These are phyloP conservation scores for Talaromyces atroroseus DNA, from an alignment of 2,329 filamentous ascomycete genomes.

Conservation along the genomic window DNA sequence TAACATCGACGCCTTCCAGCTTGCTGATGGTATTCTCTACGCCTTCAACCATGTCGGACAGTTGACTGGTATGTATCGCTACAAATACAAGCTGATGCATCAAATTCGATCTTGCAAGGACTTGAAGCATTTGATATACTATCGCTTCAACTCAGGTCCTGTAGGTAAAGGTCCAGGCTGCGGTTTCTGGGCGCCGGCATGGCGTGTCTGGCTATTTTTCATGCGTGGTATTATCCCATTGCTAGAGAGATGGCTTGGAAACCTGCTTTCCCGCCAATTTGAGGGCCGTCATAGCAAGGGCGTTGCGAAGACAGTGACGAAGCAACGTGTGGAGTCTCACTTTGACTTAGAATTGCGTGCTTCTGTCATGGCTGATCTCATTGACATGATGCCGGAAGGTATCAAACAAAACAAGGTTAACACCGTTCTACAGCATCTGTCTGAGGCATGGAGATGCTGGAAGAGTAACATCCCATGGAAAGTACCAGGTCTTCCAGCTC, in stretches of 20 bases:
- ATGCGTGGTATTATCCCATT: constrained; percentile 97
- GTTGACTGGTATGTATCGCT: constrained; percentile 97
- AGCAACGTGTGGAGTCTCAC: constrained; percentile 97
- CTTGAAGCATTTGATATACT: constrained; percentile 97
- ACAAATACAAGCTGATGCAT: constrained; percentile 99
- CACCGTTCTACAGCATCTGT: constrained; percentile 92
- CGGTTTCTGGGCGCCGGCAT: constrained; percentile 98
- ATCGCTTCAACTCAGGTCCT: constrained; percentile 93
- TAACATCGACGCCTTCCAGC: constrained; percentile 97
- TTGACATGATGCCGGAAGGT: constrained; percentile 99
- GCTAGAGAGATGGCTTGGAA: constrained; percentile 94
- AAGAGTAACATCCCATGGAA: constrained; percentile 99
- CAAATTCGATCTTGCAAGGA: constrained; percentile 99
- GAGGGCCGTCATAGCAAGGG: constrained; percentile 98
- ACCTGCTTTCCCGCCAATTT: constrained; percentile 92
- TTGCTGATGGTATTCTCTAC: constrained; percentile 97
- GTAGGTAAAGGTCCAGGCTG: constrained; percentile 97
- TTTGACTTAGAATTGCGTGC: constrained; percentile 96
- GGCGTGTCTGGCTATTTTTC: constrained; percentile 99
- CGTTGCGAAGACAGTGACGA: constrained; percentile 97
- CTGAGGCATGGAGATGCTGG: constrained; percentile 98
- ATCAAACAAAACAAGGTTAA: constrained; percentile 99
- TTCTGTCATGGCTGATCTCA: constrained; percentile 96
- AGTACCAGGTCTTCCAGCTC: constrained; percentile 89
- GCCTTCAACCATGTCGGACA: constrained; percentile 99